Evolutionary conservation across 2,329 filamentous ascomycete genomes (phyloP), one percentile per base, ranked within the genome.

Genomic region (Phoma sp.): DNA sequence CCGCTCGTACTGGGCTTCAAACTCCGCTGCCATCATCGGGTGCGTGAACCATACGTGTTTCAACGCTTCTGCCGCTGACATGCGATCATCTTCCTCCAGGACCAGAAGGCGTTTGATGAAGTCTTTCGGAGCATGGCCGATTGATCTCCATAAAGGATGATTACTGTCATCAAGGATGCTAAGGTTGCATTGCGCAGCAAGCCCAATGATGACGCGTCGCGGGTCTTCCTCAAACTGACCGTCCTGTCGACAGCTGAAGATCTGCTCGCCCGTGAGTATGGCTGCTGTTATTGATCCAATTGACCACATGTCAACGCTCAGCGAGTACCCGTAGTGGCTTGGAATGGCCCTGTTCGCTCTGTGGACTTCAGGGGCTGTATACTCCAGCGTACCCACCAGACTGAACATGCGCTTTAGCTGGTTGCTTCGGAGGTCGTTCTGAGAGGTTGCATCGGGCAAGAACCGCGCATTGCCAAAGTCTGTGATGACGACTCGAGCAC

Each of bases 261-360:
- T 70, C 2, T 75, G 71, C 9, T 80, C 74, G 12, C 81, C 82
- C 0, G 79, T 80, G 14, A 87, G 72, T 12, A 87, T 67, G 7
- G 80, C 74, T 7, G 77, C 78, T 2, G 83, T 76, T 2, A 87
- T 75, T 39, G 78, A 80, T 5, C 85, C 85, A n/a, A 87, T 63
- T 0, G 84, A 84, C 84, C 84, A 87, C 68, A 88, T 78, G 59
- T 88, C 85, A 7, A 87, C 77, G 9, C 82, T 78, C 63, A 81
- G 81, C 23, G 82, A 84, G 65, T 87, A 87, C 2, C 83, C 82
- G 29, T 65, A 38, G 1, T 65, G 56, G 1, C 32, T 28, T 7
- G 64, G 62, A 21, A 65, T 69, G 25, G 53, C 55, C 12, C 50
- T 57, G 55, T 70, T 78, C 34, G 51, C 57, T 32, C 55, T 59